Percentiles rank a stretch among this genome's conserved stretches.
These are phyloP conservation scores for Ophiosphaerella herpotricha DNA, from an alignment of 2,329 filamentous ascomycete species.

Conservation along the genomic window DNA sequence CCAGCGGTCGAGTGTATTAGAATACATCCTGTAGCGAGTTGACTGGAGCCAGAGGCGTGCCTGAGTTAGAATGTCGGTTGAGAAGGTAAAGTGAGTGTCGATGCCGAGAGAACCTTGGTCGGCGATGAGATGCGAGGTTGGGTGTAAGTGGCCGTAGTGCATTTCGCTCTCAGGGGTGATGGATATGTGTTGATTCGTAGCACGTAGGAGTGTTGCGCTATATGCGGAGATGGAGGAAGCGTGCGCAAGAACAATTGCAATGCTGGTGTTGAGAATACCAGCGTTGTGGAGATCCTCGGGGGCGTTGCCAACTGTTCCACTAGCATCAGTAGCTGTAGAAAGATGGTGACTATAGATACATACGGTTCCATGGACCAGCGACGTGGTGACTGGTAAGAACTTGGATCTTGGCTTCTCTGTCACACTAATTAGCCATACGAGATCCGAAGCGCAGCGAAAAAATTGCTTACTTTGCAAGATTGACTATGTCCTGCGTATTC, in stretches of 20 bases:
- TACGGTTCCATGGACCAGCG: no score
- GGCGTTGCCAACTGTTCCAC: conserved; percentile 9
- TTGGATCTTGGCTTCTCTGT: no score
- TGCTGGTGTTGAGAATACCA: conserved; percentile 48
- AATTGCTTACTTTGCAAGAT: no score
- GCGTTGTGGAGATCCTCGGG: conserved; percentile 34
- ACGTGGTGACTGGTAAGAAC: no score
- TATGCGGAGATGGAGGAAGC: conserved; percentile 46
- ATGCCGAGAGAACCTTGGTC: conserved; percentile 61
- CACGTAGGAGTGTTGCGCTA: conserved; percentile 41
- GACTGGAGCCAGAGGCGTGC: conserved; percentile 60
- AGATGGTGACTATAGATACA: no score
- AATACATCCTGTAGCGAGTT: conserved; percentile 48
- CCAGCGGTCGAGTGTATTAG: conserved; percentile 47
- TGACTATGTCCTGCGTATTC: no score
- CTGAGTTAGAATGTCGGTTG: conserved; percentile 52
- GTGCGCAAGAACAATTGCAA: conserved; percentile 60
- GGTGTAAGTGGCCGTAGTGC: conserved; percentile 62
- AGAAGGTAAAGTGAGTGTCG: conserved; percentile 61
- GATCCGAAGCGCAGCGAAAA: no score
- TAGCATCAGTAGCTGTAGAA: conserved; percentile 7
- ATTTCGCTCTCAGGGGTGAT: conserved; percentile 65
- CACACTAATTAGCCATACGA: no score
- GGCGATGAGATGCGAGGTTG: conserved; percentile 48
- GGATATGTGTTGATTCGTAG: conserved; percentile 59